Evolutionary conservation across 306 rosid genomes (phyloP).

Genomic region (Betula pendula): DNA sequence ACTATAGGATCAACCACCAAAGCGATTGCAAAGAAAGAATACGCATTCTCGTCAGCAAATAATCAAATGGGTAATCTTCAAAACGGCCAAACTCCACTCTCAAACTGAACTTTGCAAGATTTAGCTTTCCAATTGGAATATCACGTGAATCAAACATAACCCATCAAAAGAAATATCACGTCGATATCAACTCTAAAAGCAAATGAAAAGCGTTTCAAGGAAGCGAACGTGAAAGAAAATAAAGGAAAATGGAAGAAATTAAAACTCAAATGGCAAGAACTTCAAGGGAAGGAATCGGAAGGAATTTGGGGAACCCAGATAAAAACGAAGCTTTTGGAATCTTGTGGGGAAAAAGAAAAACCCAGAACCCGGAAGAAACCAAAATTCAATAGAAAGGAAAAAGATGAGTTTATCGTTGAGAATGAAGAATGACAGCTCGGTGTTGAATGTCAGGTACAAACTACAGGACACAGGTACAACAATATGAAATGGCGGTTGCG

Average conservation of each 20-base stretch:
- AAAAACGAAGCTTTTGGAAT: background rate
- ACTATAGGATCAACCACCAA: background rate
- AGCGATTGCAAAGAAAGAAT: background rate
- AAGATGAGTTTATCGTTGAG: background rate
- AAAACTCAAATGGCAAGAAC: background rate
- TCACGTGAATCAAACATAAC: background rate
- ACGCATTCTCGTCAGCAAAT: background rate
- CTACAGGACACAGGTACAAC: background rate
- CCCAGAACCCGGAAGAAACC: slow-evolving; percentile 4
- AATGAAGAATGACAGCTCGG: slow-evolving; percentile 35
- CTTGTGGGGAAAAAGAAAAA: background rate
- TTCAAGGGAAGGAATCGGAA: background rate
- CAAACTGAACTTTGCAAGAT: background rate
- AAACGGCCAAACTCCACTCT: background rate
- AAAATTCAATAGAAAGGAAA: background rate
- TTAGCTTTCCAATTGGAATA: background rate
- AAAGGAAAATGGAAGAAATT: background rate
- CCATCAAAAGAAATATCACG: background rate
- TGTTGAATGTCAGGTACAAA: slow-evolving; percentile 37
- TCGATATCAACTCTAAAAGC: background rate
- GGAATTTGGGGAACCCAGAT: slow-evolving; percentile 5
- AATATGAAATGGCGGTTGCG: slow-evolving; percentile 23
- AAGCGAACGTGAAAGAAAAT: background rate
- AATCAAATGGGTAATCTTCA: background rate
- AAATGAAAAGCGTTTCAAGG: background rate